Percentiles rank a stretch among this genome's conserved stretches.
These are phyloP conservation scores for Populus hybrid DNA, from an alignment of 441 rosid species.

Conservation along the genomic window DNA sequence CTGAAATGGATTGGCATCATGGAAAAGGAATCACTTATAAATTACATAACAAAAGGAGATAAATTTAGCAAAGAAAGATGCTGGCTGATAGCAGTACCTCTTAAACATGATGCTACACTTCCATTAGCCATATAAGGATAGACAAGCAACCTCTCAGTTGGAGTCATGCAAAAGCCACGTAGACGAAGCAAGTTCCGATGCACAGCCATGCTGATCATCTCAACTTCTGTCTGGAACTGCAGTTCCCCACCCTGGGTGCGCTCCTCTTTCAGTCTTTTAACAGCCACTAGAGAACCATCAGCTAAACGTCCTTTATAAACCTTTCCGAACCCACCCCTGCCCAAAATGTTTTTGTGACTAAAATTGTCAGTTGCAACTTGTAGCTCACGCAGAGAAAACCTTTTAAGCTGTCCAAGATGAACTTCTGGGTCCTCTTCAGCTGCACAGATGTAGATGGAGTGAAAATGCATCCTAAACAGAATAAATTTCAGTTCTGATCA, in stretches of 20 bases:
- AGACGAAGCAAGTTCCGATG: constrained; percentile 83
- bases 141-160: constrained; percentile 83
- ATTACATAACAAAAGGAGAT: background rate
- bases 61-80: background rate
- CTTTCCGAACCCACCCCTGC: constrained; percentile 87
- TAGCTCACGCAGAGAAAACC: constrained; percentile 77
- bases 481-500: constrained; percentile 1
- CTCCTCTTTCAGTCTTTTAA: constrained; percentile 85
- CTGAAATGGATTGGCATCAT: background rate
- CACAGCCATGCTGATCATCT: constrained; percentile 91
- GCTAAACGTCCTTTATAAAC: constrained; percentile 87
- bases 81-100: constrained; percentile 42
- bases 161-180: constrained; percentile 93
- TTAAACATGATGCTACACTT: constrained; percentile 90
- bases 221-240: constrained; percentile 92
- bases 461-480: constrained; percentile 10
- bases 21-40: background rate
- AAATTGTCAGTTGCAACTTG: constrained; percentile 83
- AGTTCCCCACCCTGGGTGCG: constrained; percentile 80
- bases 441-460: constrained; percentile 31
- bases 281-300: constrained; percentile 73
- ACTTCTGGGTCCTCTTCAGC: constrained; percentile 97
- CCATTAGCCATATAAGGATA: constrained; percentile 90
- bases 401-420: constrained; percentile 79
- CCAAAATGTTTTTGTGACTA: constrained; percentile 63